A percentile compares a stretch with the other conserved stretches of the same genome.
phyloP scores from a whole-genome alignment of 75 land plant genomes.

The Azolla pinnata region DNA sequence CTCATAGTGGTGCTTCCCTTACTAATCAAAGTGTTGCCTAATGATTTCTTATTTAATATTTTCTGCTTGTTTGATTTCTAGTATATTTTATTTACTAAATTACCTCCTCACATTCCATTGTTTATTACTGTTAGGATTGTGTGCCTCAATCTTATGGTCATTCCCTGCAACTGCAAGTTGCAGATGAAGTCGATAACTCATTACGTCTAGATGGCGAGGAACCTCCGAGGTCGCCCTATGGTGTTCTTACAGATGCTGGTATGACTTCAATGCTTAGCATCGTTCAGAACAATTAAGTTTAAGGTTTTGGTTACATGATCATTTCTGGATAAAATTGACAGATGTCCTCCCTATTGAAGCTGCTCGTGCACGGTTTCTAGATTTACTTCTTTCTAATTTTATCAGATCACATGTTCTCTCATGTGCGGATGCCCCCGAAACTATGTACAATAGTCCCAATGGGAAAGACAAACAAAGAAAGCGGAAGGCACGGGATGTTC shows the following conservation, averaged over 20 bases:
- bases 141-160: conserved; percentile 63
- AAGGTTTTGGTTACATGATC: not conserved
- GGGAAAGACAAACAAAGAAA: conserved; percentile 67
- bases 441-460: conserved; percentile 36
- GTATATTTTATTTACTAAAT: too few species aligned
- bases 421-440: conserved; percentile 45
- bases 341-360: conserved; percentile 91
- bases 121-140: conserved; percentile 68
- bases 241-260: conserved; percentile 39
- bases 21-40: too few species aligned
- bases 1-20: too few species aligned
- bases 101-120: too few species aligned
- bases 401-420: conserved; percentile 50
- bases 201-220: conserved; percentile 48
- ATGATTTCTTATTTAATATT: too few species aligned
- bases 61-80: too few species aligned
- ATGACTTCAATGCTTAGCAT: not conserved
- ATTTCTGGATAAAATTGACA: conserved; percentile 13
- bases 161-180: conserved; percentile 53
- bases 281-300: not conserved
- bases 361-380: conserved; percentile 78
- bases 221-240: conserved; percentile 47
- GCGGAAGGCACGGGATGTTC: conserved; percentile 64
- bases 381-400: conserved; percentile 77
- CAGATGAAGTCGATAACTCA: conserved; percentile 51